phyloP scores from a whole-genome alignment of 1,284 basidiomycete species.

The Sporisorium graminicola region DNA sequence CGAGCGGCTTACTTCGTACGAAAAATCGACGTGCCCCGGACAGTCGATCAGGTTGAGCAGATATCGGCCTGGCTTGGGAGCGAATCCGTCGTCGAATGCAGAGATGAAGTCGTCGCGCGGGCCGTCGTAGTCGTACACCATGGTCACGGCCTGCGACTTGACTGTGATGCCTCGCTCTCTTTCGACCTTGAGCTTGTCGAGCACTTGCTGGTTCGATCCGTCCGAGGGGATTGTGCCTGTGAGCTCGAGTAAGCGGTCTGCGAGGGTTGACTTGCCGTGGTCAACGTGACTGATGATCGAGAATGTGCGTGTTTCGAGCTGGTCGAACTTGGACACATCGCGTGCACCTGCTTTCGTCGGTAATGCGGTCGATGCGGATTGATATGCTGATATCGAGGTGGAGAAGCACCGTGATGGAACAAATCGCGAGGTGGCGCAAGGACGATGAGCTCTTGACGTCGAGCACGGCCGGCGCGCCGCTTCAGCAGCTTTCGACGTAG shows the following conservation, averaged over 20 bases:
- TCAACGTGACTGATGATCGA: constrained; percentile 70
- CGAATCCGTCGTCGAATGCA: constrained; percentile 48
- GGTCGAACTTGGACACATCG: constrained; percentile 44
- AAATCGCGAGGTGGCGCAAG: background rate
- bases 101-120: constrained; percentile 32
- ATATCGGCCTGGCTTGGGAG: constrained; percentile 37
- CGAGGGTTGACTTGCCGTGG: constrained; percentile 69
- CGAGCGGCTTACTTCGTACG: constrained; percentile 89
- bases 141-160: constrained; percentile 71
- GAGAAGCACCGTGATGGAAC: constrained; percentile 4
- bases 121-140: constrained; percentile 62
- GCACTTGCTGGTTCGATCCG: constrained; percentile 63
- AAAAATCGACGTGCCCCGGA: constrained; percentile 74
- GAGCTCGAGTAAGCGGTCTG: constrained; percentile 67
- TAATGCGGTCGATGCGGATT: background rate
- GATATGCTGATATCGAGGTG: background rate
- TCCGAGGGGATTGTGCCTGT: constrained; percentile 67
- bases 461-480: background rate
- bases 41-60: constrained; percentile 97
- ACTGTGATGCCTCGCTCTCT: constrained; percentile 93
- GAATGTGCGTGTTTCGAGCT: constrained; percentile 60
- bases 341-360: constrained; percentile 5
- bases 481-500: background rate
- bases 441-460: background rate
- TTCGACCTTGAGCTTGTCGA: constrained; percentile 84